A percentile compares a stretch with the other conserved stretches of the same genome.
Conservation (phyloP, 352 stramenopile species). For the Albugo candida region DNA sequence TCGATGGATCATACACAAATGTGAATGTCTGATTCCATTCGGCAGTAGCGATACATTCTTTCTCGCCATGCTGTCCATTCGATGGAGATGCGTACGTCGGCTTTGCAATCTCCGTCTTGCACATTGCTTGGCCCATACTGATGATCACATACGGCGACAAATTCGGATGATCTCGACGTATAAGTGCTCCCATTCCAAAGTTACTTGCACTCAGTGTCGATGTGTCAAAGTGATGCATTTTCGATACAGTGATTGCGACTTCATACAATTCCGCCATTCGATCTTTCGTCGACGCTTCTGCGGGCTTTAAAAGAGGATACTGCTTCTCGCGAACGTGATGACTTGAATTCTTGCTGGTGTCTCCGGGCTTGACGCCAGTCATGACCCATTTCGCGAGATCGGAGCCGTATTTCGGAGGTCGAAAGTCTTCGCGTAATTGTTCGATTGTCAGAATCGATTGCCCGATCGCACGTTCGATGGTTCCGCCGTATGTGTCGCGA, state of each 20-base stretch:
- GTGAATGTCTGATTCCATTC: constrained; percentile 72
- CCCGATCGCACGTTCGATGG: constrained; percentile 56
- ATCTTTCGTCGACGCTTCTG: too few species aligned
- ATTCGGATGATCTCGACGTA: constrained; percentile 49
- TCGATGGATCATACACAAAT: constrained; percentile 23
- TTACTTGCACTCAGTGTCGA: too few species aligned
- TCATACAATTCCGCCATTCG: too few species aligned
- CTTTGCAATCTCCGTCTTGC: constrained; percentile 45
- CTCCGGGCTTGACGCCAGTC: constrained; percentile 46
- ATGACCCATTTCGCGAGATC: constrained; percentile 64
- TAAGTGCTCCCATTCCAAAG: too few species aligned
- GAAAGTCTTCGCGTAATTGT: constrained; percentile 59
- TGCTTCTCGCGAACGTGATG: constrained; percentile 55
- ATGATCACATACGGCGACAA: constrained; percentile 64
- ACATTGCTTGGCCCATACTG: constrained; percentile 46
- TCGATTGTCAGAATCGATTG: constrained; percentile 56
- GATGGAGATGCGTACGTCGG: constrained; percentile 22
- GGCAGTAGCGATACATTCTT: constrained; percentile 20
- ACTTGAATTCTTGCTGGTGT: constrained; percentile 71
- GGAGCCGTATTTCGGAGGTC: constrained; percentile 43
- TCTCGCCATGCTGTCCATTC: constrained; percentile 16
- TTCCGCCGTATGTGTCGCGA: constrained; percentile 59
- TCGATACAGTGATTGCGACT: too few species aligned
- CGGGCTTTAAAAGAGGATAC: constrained; percentile 26
- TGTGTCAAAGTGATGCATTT: too few species aligned